Evolutionary conservation across 441 rosid species (phyloP), one percentile per base, ranked within the genome.

Genomic region (Hura crepitans): DNA sequence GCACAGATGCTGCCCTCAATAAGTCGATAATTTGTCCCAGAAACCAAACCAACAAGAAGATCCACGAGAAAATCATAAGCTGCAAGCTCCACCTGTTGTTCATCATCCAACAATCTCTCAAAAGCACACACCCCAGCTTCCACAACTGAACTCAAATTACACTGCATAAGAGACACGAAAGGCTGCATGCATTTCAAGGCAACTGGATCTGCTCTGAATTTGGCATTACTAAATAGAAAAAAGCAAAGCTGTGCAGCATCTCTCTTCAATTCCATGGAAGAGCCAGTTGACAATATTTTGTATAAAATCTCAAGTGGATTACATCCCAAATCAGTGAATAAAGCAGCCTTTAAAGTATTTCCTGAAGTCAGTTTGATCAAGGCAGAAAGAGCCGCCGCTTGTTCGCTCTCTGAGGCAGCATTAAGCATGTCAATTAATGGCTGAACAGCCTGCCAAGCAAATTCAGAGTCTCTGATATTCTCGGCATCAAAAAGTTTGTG

Each of bases 391-490:
- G 97, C 87, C 68, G 77, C 81, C 69, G 87, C 85, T 78, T 84
- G 86, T 77, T 91, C 98, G 66, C 82, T 81, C 80, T 89, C 96
- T 35, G 89, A 78, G 6, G 85, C 69, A 70, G 92, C 81, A 76
- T 75, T 81, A 67, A 94, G 87, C 97, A 91, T 91, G 78, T 91
- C 93, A 62, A 87, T 65, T 67, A 94, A 80, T 57, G 96, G 97
- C 33, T 83, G 86, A 70, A 89, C 45, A 8, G 97, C 86, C 84
- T 88, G 92, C 83, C 86, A 71, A 31, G 93, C 96, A 74, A 81
- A 61, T 75, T 89, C 97, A 20, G 88, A 84, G 71, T 86, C 87
- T 84, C 87, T 85, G 49, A 94, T 81, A 79, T 84, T 85, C 51
- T 89, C 96, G 35, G 84, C 83, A 69, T 84, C 65, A 76, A 87